These are phyloP conservation scores for Rhododendron williamsianum DNA, from an alignment of 148 eudicot genomes.

Conservation along the genomic window DNA sequence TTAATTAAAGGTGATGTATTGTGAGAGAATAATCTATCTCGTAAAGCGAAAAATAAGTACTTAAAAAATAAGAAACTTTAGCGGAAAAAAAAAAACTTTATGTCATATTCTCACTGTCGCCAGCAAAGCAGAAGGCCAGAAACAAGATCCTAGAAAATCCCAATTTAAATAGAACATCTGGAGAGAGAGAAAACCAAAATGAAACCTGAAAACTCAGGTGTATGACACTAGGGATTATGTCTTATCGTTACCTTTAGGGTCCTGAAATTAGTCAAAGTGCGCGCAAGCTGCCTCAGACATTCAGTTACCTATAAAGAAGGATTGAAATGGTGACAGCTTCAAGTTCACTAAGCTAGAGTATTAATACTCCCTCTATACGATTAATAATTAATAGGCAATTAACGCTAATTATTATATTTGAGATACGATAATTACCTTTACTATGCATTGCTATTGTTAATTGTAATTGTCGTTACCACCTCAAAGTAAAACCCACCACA, in stretches of 20 bases:
- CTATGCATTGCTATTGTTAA: neutral
- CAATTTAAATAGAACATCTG: neutral
- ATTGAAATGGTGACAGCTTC: neutral
- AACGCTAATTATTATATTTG: neutral
- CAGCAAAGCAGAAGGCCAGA: neutral
- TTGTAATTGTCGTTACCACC: too few species aligned
- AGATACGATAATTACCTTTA: neutral
- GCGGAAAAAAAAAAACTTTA: neutral
- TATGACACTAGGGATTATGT: neutral
- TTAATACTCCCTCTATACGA: too few species aligned
- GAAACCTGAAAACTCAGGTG: neutral
- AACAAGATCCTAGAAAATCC: neutral
- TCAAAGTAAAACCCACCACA: neutral
- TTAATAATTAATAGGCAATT: neutral
- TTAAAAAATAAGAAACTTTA: neutral
- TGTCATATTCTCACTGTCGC: neutral
- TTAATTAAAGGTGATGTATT: too few species aligned
- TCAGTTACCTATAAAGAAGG: too few species aligned
- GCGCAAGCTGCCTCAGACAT: too few species aligned
- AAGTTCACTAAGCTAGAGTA: too few species aligned
- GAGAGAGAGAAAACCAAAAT: neutral
- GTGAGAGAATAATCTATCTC: too few species aligned
- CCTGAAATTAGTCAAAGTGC: too few species aligned
- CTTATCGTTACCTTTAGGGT: too few species aligned
- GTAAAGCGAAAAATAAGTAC: neutral